Base-by-base conservation (phyloP, 345 rosid species). In the Brassica incana region DNA sequence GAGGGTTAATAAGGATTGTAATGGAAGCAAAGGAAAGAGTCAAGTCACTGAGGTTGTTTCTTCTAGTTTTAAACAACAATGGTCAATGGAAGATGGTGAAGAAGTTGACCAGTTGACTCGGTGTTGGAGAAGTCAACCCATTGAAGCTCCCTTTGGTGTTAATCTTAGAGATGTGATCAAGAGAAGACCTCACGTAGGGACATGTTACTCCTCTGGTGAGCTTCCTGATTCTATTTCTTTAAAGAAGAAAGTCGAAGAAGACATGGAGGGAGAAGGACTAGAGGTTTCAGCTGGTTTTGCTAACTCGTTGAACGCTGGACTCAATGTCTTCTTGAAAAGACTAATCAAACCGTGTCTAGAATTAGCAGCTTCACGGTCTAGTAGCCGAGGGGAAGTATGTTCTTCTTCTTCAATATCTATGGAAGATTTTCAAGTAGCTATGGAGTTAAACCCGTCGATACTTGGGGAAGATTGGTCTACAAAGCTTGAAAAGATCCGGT, bases 91-190 rank as follows among this genome's bases (percentile, higher is more conserved):
- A 85, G 90, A 90, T 3, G 90, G 92, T 29, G 95, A 92, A 80
- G 93, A 90, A 86, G 97, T 88, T 78, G 94, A 92, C 77, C 97
- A 92, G 78, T 88, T 73, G 88, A 73, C 83, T n/a, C 5, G 1
- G 14, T 56, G 40, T 73, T 14, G 50, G 58, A 52, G 58, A 82
- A 88, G 86, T 74, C 83, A 76, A 76, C 93, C 91, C 9, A 81
- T 92, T 61, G 87, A 86, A 83, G 89, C 95, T 80, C 97, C 97
- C 6, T 79, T 90, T 18, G 95, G 93, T 65, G 78, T 88, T 69
- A 83, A 80, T 33, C 71, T 83, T 50, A 84, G 82, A 30, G 50
- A 56, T 30, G 88, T 81, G 30, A 8, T 38, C 0, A 84, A 82
- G 54, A 85, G 78, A 66, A 67, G 43, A 60, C 80, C 71, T 56